A percentile compares a stretch with the other conserved stretches of the same genome.
Conservation (phyloP, 345 rosid genomes). For the Acer yangbiense region DNA sequence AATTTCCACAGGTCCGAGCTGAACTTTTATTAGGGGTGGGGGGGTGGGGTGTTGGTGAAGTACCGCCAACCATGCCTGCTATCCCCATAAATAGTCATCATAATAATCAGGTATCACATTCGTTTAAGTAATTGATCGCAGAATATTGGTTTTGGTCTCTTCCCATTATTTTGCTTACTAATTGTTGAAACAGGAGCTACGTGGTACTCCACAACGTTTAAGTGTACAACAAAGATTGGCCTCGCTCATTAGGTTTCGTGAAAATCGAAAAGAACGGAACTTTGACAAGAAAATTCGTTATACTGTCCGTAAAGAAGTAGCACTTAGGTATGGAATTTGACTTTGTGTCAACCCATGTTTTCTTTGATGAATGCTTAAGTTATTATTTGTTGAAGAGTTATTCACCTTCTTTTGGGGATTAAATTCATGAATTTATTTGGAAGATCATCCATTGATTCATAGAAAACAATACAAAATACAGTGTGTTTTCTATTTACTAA, state of each 20-base stretch:
- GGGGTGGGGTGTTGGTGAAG: conserved; percentile 58
- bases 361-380: conserved; percentile 4
- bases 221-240: conserved; percentile 67
- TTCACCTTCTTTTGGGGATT: background rate
- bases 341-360: background rate
- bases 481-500: background rate
- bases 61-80: conserved; percentile 43
- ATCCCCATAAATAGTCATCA: conserved; percentile 36
- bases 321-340: conserved; percentile 52
- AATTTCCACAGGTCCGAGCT: conserved; percentile 56
- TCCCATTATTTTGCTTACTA: conserved; percentile 28
- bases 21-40: conserved; percentile 62
- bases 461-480: background rate
- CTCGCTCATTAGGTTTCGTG: conserved; percentile 62
- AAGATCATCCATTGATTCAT: no score
- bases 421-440: background rate
- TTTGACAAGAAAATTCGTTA: conserved; percentile 73
- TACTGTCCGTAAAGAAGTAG: conserved; percentile 69
- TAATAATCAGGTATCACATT: conserved; percentile 35
- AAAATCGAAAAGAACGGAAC: conserved; percentile 63
- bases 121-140: background rate
- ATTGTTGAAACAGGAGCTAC: conserved; percentile 38
- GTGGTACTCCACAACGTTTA: conserved; percentile 57
- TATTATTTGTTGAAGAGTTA: background rate
- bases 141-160: background rate